These are phyloP conservation scores for Solanum habrochaites DNA, from an alignment of 257 asterid genomes.

Conservation along the genomic window DNA sequence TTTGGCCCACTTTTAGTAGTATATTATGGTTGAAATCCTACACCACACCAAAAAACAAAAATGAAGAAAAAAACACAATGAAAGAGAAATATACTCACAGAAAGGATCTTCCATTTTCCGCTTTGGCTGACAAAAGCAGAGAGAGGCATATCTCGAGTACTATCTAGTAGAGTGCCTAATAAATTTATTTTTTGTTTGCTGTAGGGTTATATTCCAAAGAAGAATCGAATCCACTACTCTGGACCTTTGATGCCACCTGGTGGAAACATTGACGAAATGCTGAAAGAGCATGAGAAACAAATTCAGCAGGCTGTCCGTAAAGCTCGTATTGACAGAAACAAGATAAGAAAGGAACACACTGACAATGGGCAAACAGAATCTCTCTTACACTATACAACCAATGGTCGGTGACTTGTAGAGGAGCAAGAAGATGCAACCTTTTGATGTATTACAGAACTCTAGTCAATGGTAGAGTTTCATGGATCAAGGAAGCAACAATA, in stretches of 20 bases:
- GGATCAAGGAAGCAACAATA: not conserved
- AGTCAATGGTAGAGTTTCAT: not conserved
- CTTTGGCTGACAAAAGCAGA: not conserved
- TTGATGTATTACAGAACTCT: not conserved
- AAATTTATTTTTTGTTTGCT: not conserved
- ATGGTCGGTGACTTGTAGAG: constrained; percentile 26
- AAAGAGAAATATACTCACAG: not conserved
- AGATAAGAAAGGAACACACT: constrained; percentile 18
- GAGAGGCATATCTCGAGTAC: not conserved
- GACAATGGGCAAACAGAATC: constrained; percentile 55
- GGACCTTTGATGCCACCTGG: constrained; percentile 67
- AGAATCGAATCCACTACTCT: constrained; percentile 61
- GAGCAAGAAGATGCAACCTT: not conserved
- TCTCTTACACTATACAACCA: constrained; percentile 38
- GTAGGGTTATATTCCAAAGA: constrained; percentile 40
- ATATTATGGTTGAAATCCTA: not conserved
- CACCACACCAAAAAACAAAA: not conserved
- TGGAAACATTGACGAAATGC: constrained; percentile 72
- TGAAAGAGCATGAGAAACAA: constrained; percentile 69
- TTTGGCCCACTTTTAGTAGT: not conserved
- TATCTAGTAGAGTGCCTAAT: not conserved
- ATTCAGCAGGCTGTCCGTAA: constrained; percentile 78
- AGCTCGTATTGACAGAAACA: constrained; percentile 58
- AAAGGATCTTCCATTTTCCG: not conserved
- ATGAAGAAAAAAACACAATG: not conserved